Evolutionary conservation across 768 basidiomycete species (phyloP).

Genomic region (Filobasidium floriforme): DNA sequence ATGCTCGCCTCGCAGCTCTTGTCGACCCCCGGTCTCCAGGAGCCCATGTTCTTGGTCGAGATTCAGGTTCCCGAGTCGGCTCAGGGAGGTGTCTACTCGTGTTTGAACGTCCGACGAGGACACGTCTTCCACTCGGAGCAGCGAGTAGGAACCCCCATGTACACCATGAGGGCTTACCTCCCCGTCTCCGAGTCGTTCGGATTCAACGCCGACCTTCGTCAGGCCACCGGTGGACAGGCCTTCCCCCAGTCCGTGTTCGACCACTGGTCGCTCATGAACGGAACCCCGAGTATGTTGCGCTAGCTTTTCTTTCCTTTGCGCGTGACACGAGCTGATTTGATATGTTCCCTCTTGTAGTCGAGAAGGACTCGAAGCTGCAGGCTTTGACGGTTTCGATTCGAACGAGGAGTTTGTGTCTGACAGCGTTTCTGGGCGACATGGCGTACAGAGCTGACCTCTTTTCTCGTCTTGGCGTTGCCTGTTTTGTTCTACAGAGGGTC

Average conservation of each 20-base stretch:
- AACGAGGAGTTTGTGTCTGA: conserved; percentile 55
- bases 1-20: conserved; percentile 92
- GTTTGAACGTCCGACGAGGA: conserved; percentile 84
- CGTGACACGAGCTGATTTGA: too few species aligned
- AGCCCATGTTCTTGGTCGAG: conserved; percentile 97
- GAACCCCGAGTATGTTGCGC: conserved; percentile 41
- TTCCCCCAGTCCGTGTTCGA: conserved; percentile 96
- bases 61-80: conserved; percentile 96
- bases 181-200: conserved; percentile 58
- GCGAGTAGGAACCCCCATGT: conserved; percentile 94
- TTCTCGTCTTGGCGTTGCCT: conserved; percentile 35
- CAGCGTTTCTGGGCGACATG: conserved; percentile 47
- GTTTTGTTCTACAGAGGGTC: neutral
- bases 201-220: conserved; percentile 92
- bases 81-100: conserved; percentile 89
- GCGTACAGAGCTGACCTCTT: conserved; percentile 57
- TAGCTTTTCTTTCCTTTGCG: neutral
- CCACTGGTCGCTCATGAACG: conserved; percentile 65
- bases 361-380: conserved; percentile 87
- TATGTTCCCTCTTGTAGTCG: conserved; percentile 42
- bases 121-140: conserved; percentile 98
- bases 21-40: conserved; percentile 83
- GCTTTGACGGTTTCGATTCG: conserved; percentile 74
- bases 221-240: conserved; percentile 88
- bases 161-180: conserved; percentile 65